phyloP scores from a whole-genome alignment of 1,139 yeast species.

The Kodamaea plutei region DNA sequence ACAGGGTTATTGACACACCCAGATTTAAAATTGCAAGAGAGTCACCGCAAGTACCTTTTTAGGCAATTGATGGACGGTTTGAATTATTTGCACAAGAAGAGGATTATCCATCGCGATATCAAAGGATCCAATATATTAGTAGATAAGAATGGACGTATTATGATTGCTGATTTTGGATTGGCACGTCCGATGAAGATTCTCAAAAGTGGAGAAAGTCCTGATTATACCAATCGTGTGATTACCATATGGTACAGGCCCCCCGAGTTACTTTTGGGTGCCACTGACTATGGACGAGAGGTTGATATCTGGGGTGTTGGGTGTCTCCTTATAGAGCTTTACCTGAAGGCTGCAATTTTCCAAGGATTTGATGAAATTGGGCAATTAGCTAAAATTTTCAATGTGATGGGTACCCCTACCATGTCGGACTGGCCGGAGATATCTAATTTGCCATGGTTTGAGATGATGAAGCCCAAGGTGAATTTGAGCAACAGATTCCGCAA shows the following conservation, averaged over 20 bases:
- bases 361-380: slow-evolving; percentile 89
- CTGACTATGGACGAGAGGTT: slow-evolving; percentile 84
- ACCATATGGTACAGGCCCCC: slow-evolving; percentile 98
- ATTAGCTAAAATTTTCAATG: slow-evolving; percentile 65
- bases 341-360: slow-evolving; percentile 72
- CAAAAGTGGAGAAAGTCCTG: slow-evolving; percentile 51
- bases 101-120: slow-evolving; percentile 88
- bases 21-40: slow-evolving; percentile 54
- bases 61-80: slow-evolving; percentile 77
- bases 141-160: slow-evolving; percentile 65
- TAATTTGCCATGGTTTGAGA: slow-evolving; percentile 86
- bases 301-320: slow-evolving; percentile 99
- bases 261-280: slow-evolving; percentile 82
- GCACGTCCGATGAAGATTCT: slow-evolving; percentile 74
- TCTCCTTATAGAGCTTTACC: slow-evolving; percentile 74
- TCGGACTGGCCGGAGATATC: slow-evolving; percentile 77
- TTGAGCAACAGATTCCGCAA: slow-evolving; percentile 46
- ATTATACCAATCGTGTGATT: slow-evolving; percentile 90
- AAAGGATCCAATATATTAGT: slow-evolving; percentile 89
- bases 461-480: slow-evolving; percentile 61
- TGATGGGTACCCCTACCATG: slow-evolving; percentile 82
- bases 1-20: slow-evolving; percentile 85
- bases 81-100: slow-evolving; percentile 70
- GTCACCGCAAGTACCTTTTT: slow-evolving; percentile 74
- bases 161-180: slow-evolving; percentile 91